Evolutionary conservation across 768 basidiomycete species (phyloP).

Genomic region (Kondoa malvinella): DNA sequence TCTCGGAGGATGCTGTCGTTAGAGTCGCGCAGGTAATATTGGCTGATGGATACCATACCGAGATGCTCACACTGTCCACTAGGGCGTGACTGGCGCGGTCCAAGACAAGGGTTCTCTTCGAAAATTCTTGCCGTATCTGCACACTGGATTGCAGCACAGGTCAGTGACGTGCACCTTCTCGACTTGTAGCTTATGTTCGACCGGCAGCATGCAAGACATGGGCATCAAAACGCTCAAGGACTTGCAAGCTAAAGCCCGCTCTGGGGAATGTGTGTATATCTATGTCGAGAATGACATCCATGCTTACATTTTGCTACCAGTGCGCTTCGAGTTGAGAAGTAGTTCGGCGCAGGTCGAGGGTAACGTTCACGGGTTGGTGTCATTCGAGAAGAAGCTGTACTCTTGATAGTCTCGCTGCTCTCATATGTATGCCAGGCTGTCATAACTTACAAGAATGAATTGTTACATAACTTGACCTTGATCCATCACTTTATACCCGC

Average conservation of each 20-base stretch:
- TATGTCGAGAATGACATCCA: slow-evolving; percentile 88
- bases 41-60: neutral
- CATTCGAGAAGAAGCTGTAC: slow-evolving; percentile 18
- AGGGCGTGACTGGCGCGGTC: slow-evolving; percentile 89
- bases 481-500: too few species aligned
- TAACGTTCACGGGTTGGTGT: slow-evolving; percentile 4
- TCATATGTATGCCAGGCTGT: too few species aligned
- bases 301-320: neutral
- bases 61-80: neutral
- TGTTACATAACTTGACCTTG: too few species aligned
- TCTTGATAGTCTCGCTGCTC: slow-evolving; percentile 7
- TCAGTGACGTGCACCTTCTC: neutral
- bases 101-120: slow-evolving; percentile 91
- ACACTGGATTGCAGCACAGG: slow-evolving; percentile 35
- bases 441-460: too few species aligned
- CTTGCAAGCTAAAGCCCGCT: slow-evolving; percentile 49
- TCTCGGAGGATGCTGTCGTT: slow-evolving; percentile 76
- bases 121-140: slow-evolving; percentile 59
- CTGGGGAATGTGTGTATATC: slow-evolving; percentile 60
- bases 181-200: slow-evolving; percentile 52
- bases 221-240: slow-evolving; percentile 54
- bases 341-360: slow-evolving; percentile 14
- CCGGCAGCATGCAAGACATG: slow-evolving; percentile 66
- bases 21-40: slow-evolving; percentile 54
- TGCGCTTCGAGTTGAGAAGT: neutral